Evolutionary conservation across 345 rosid genomes (phyloP).

Genomic region (Eucalyptus regnans): DNA sequence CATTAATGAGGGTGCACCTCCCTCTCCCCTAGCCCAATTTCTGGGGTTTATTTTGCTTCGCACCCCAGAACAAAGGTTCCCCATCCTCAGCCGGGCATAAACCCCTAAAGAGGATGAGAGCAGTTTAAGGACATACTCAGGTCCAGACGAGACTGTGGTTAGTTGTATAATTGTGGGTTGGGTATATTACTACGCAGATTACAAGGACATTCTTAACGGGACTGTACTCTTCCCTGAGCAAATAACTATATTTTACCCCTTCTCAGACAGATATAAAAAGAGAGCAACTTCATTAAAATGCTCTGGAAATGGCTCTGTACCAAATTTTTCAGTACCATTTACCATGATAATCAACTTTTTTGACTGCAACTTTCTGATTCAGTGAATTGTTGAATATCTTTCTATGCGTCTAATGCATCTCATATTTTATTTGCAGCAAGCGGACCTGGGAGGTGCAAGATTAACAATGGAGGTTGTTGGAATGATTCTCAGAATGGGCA

Average conservation of each 20-base stretch:
- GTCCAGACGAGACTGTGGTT: neutral
- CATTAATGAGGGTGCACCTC: too few relatives aligned
- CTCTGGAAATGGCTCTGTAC: neutral
- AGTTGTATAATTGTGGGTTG: neutral
- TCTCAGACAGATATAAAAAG: neutral
- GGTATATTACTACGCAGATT: neutral
- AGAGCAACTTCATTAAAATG: neutral
- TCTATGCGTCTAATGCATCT: neutral
- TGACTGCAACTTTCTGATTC: neutral
- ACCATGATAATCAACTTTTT: neutral
- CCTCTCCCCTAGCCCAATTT: too few relatives aligned
- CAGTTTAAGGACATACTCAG: too few relatives aligned
- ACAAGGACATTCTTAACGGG: neutral
- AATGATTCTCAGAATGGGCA: constrained; percentile 39
- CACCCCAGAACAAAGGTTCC: too few relatives aligned
- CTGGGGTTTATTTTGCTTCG: too few relatives aligned
- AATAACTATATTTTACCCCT: neutral
- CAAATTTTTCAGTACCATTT: neutral
- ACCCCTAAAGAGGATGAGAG: too few relatives aligned
- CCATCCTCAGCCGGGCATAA: too few relatives aligned
- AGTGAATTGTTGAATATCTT: neutral
- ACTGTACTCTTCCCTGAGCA: neutral
- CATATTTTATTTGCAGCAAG: constrained; percentile 27
- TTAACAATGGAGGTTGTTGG: constrained; percentile 81
- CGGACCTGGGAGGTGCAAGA: constrained; percentile 68